Percentiles rank a stretch among this genome's conserved stretches.
Conservation (phyloP, 2,329 filamentous ascomycete species). For the Penicillium sp. region DNA sequence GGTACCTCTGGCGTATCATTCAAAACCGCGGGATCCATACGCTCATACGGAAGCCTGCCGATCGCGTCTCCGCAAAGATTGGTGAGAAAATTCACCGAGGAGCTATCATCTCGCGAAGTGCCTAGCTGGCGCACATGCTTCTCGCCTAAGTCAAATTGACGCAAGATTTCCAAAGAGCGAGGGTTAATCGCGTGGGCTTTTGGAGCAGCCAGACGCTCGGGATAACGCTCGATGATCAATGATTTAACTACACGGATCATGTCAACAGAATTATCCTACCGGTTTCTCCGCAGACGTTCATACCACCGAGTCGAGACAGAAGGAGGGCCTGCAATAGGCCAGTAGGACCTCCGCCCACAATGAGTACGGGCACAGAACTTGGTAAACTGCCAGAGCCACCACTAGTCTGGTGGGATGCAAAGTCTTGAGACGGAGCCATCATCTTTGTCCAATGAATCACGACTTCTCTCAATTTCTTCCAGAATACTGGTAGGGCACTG, state of each 20-base stretch:
- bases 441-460: not conserved
- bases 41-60: slow-evolving; percentile 32
- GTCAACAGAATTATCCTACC: not conserved
- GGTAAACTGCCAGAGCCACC: not conserved
- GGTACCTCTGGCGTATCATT: slow-evolving; percentile 35
- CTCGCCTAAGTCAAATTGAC: slow-evolving; percentile 21
- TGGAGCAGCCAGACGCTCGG: slow-evolving; percentile 18
- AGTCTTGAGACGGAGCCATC: slow-evolving; percentile 3
- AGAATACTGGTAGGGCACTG: not conserved
- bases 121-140: slow-evolving; percentile 28
- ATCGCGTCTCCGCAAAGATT: slow-evolving; percentile 35
- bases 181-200: slow-evolving; percentile 28
- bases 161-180: slow-evolving; percentile 24
- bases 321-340: slow-evolving; percentile 36
- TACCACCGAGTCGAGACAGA: slow-evolving; percentile 30
- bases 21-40: slow-evolving; percentile 28
- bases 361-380: slow-evolving; percentile 25
- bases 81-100: slow-evolving; percentile 40
- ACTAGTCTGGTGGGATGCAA: not conserved
- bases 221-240: slow-evolving; percentile 23
- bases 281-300: not conserved
- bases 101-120: slow-evolving; percentile 33
- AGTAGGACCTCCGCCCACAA: slow-evolving; percentile 38
- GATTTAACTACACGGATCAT: not conserved
- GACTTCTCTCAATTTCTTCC: not conserved